A percentile compares a stretch with the other conserved stretches of the same genome.
Evolutionary conservation across 495 filamentous ascomycete genomes (phyloP).

Genomic region (Haplographium delicatum): DNA sequence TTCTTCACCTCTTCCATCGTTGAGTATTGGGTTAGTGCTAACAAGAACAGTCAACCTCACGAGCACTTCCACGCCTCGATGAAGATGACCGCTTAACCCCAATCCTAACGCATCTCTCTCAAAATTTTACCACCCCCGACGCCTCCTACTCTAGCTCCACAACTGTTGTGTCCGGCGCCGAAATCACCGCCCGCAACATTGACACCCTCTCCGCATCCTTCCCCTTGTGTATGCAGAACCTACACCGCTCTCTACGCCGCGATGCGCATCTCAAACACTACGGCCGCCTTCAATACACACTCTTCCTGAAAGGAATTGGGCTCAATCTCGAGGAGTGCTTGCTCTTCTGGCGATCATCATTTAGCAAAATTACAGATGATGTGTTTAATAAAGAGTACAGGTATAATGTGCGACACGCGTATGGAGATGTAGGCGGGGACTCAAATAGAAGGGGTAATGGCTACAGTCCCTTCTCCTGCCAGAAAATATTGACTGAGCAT

Average conservation of each 20-base stretch:
- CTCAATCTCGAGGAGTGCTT: conserved; percentile 86
- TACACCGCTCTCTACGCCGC: conserved; percentile 77
- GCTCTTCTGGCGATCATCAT: conserved; percentile 85
- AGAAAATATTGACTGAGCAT: conserved; percentile 86
- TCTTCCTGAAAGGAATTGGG: conserved; percentile 97
- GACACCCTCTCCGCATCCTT: conserved; percentile 82
- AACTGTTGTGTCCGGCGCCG: conserved; percentile 38
- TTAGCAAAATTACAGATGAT: conserved; percentile 83
- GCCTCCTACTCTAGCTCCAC: conserved; percentile 59
- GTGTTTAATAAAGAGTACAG: conserved; percentile 92
- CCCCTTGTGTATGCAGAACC: conserved; percentile 88
- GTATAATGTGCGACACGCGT: conserved; percentile 91
- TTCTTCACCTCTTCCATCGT: conserved; percentile 1
- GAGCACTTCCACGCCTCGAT: conserved; percentile 85
- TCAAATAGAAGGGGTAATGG: conserved; percentile 76
- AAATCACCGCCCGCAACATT: conserved; percentile 71
- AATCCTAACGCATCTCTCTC: conserved; percentile 85
- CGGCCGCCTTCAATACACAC: conserved; percentile 88
- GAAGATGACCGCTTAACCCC: conserved; percentile 95
- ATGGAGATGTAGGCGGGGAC: conserved; percentile 94
- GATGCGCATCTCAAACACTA: conserved; percentile 89
- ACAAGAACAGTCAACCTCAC: conserved; percentile 62
- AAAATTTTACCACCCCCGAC: conserved; percentile 89
- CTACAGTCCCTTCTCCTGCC: conserved; percentile 86
- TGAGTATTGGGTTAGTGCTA: conserved; percentile 21